Conservation (phyloP, 2,329 filamentous ascomycete genomes). For the Aureobasidium leucospermi region DNA sequence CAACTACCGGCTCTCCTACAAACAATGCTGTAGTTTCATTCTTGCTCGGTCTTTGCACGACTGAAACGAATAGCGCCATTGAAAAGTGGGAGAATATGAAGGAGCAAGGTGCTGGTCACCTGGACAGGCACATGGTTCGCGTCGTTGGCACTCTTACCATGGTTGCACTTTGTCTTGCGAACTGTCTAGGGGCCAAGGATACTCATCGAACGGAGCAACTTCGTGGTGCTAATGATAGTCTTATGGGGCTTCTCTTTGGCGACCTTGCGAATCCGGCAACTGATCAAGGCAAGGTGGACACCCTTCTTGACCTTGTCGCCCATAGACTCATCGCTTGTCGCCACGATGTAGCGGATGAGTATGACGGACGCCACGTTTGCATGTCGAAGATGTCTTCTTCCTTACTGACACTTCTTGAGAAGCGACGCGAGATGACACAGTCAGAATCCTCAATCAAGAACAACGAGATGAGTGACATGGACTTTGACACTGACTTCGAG, state of each 20-base stretch:
- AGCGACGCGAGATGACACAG: background rate
- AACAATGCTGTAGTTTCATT: background rate
- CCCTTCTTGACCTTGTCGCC: slow-evolving; percentile 32
- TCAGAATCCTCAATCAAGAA: background rate
- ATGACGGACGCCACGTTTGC: background rate
- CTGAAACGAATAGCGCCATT: background rate
- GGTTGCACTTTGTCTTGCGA: slow-evolving; percentile 30
- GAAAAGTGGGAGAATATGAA: slow-evolving; percentile 7
- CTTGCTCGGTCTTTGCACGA: slow-evolving; percentile 4
- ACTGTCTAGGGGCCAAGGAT: slow-evolving; percentile 23
- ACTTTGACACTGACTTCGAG: slow-evolving; percentile 13
- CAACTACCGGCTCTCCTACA: background rate
- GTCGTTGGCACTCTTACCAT: slow-evolving; percentile 44
- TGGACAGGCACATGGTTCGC: slow-evolving; percentile 45
- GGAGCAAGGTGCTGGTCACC: slow-evolving; percentile 14
- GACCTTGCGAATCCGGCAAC: slow-evolving; percentile 32
- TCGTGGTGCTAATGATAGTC: slow-evolving; percentile 18
- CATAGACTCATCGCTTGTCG: slow-evolving; percentile 1
- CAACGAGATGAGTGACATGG: slow-evolving; percentile 9
- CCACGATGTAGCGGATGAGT: background rate
- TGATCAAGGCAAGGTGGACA: slow-evolving; percentile 38
- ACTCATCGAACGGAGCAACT: slow-evolving; percentile 23
- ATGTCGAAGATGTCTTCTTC: background rate
- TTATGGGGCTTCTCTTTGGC: slow-evolving; percentile 26
- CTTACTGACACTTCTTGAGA: background rate